Base-by-base conservation (phyloP, 768 basidiomycete species). In the Obba rivulosa region DNA sequence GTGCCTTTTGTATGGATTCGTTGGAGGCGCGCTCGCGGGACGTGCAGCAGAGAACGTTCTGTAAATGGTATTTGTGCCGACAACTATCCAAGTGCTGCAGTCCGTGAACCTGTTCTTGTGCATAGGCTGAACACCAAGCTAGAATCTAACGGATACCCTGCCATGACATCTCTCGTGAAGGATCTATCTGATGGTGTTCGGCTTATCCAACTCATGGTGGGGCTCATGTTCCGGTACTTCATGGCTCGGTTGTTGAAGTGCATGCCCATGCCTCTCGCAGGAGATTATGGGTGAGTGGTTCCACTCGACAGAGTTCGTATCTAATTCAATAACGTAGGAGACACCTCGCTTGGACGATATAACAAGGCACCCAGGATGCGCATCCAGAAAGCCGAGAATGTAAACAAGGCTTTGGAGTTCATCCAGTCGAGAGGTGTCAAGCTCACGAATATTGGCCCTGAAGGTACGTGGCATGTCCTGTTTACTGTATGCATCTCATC, bases 361-460 rank as follows among this genome's bases (percentile, higher is more conserved):
- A 96, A 95, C 70, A 87, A 77, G 63, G 80, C 77, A 48, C 95
- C 96, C 0, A 75, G 83, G 31, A 93, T 97, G 75, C 80, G 94
- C 25, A 85, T 98, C 2, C 96, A 99, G 67, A 96, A 94, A 61
- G 93, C 92, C 2, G 96, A 99, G 76, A 99, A 99, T 67, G 94
- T 95, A 42, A 94, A 91, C 68, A 92, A 92, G 66, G 96, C 96
- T 0, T 69, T 99, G 40, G 89, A 95, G 56, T 97, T 96, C 67
- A 97, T 99, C 66, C 86, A 85, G 25, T 90, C 89, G 14, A 73
- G 93, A 58, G 92, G 93, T 10, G 91, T 98, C 47, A 94, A 95
- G 62, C 73, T 99, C 54, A 98, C 94, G 28, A 98, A 98, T 67
- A 97, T 99, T 52, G 95, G 93, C 14, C 91, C 94, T 9, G 95